A percentile compares a stretch with the other conserved stretches of the same genome.
Conservation (phyloP, 139 green algal genomes). For the Haematococcus sp. region DNA sequence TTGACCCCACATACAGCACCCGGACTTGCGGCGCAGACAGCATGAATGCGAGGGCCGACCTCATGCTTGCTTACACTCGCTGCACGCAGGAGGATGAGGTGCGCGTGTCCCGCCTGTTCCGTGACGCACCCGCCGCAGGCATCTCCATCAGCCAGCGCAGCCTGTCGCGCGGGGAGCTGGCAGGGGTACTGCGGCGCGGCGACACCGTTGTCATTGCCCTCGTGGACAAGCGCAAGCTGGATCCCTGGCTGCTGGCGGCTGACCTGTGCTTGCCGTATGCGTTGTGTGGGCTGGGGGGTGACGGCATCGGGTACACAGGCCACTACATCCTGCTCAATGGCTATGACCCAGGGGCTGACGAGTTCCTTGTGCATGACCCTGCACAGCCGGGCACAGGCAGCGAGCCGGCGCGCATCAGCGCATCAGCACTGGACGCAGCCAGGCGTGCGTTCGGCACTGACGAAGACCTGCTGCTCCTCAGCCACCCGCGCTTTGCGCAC, state of each 20-base stretch:
- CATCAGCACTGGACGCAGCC: conserved; percentile 26
- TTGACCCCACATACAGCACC: too few species aligned
- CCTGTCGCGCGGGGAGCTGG: conserved; percentile 39
- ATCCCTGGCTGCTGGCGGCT: background rate
- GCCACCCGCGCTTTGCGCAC: background rate
- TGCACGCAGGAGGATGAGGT: conserved; percentile 69
- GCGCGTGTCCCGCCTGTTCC: conserved; percentile 78
- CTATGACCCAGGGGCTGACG: background rate
- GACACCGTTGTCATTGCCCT: conserved; percentile 70
- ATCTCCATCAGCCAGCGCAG: conserved; percentile 55
- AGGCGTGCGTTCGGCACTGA: conserved; percentile 43
- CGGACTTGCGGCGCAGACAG: too few species aligned
- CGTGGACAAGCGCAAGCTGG: conserved; percentile 78
- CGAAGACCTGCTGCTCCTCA: conserved; percentile 21
- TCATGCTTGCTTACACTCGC: conserved; percentile 23
- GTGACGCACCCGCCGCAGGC: conserved; percentile 39
- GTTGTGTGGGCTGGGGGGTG: background rate
- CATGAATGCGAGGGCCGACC: too few species aligned
- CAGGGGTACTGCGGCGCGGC: conserved; percentile 35
- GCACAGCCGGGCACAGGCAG: background rate
- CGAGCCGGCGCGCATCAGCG: conserved; percentile 10
- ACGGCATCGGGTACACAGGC: conserved; percentile 11
- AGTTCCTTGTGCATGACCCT: conserved; percentile 31
- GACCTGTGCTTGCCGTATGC: background rate
- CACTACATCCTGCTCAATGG: conserved; percentile 49